phyloP scores from a whole-genome alignment of 2,329 filamentous ascomycete species.

The Fusarium staphyleae region DNA sequence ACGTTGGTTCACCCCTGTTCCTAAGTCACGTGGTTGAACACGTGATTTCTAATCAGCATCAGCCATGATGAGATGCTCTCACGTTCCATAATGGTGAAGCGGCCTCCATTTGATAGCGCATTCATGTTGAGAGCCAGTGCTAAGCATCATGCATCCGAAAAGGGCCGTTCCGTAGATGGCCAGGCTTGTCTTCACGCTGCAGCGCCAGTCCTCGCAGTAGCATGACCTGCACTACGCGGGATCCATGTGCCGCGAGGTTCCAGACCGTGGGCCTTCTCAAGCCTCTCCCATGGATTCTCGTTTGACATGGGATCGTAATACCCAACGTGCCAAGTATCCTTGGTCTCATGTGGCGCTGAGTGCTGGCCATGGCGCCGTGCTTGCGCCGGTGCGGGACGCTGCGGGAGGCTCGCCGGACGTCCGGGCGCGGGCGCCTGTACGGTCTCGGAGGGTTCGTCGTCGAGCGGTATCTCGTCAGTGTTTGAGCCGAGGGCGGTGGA shows the following conservation, averaged over 20 bases:
- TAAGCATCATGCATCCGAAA: too few species aligned
- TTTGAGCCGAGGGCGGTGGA: slow-evolving; percentile 51
- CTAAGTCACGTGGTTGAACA: slow-evolving; percentile 27
- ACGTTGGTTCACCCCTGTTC: slow-evolving; percentile 31
- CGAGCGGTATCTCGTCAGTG: slow-evolving; percentile 55
- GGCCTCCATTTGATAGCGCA: too few species aligned
- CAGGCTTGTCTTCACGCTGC: slow-evolving; percentile 21
- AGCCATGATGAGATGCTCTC: too few species aligned
- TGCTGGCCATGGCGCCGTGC: slow-evolving; percentile 23
- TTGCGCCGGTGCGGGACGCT: slow-evolving; percentile 39
- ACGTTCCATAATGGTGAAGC: background rate
- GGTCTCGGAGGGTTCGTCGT: slow-evolving; percentile 41
- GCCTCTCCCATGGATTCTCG: slow-evolving; percentile 73
- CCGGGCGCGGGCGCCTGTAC: slow-evolving; percentile 37
- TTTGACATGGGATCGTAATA: slow-evolving; percentile 76
- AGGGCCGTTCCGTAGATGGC: background rate
- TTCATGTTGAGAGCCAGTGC: too few species aligned
- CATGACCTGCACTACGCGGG: slow-evolving; percentile 10
- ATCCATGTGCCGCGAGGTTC: slow-evolving; percentile 56
- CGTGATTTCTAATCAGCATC: slow-evolving; percentile 8
- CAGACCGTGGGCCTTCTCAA: slow-evolving; percentile 59
- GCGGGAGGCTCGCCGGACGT: slow-evolving; percentile 45
- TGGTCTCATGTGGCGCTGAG: slow-evolving; percentile 5
- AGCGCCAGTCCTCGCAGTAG: slow-evolving; percentile 4
- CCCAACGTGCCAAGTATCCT: slow-evolving; percentile 64